These are phyloP conservation scores for Fraxinus albicans DNA, from an alignment of 305 asterid genomes.

Conservation along the genomic window DNA sequence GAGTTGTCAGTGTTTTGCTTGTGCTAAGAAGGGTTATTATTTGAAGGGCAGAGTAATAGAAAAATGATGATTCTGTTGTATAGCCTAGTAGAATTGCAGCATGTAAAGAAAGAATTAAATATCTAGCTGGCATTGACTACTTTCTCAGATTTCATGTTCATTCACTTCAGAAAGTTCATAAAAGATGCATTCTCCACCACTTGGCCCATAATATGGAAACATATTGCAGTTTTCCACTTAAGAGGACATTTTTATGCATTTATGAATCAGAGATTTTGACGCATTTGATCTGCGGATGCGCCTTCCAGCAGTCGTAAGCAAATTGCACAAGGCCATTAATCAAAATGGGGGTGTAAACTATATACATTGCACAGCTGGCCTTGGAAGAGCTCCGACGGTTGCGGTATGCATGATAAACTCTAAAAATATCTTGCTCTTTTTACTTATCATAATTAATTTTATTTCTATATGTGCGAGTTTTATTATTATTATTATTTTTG, in stretches of 20 bases:
- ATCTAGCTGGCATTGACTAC: not conserved
- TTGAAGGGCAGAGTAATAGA: not conserved
- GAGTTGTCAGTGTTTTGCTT: not conserved
- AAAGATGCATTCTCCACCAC: not conserved
- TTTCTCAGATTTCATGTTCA: not conserved
- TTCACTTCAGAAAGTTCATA: not conserved
- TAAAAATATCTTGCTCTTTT: constrained; percentile 11
- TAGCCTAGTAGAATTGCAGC: not conserved
- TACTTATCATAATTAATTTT: not conserved
- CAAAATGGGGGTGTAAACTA: constrained; percentile 85
- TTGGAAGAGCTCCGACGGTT: constrained; percentile 95
- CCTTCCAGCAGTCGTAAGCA: constrained; percentile 86
- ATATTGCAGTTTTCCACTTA: constrained; percentile 9
- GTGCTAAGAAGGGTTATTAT: not conserved
- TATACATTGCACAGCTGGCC: constrained; percentile 97
- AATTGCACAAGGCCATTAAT: constrained; percentile 65
- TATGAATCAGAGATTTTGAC: constrained; percentile 83
- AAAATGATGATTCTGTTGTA: not conserved
- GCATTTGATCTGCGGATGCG: constrained; percentile 80
- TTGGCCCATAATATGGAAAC: not conserved
- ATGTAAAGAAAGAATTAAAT: not conserved
- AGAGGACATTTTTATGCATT: constrained; percentile 2
- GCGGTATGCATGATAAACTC: constrained; percentile 50
- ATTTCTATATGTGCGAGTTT: not conserved
- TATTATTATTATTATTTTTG: not conserved